Percentiles rank a stretch among this genome's conserved stretches.
These are phyloP conservation scores for Talaromyces sp. DNA, from an alignment of 2,329 filamentous ascomycete genomes.

Conservation along the genomic window DNA sequence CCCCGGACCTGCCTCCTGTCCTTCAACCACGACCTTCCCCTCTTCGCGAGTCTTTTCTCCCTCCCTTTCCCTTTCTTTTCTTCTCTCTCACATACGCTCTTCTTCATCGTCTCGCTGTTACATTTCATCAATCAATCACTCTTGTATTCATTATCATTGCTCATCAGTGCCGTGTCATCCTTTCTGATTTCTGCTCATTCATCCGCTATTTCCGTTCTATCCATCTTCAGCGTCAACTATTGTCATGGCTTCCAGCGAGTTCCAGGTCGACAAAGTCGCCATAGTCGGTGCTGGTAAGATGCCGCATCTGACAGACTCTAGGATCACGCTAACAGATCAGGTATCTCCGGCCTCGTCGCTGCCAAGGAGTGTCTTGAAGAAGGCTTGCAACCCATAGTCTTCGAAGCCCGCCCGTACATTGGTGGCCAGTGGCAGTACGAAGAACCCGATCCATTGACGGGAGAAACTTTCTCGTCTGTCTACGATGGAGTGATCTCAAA, in stretches of 20 bases:
- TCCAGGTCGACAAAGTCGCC: slow-evolving; percentile 20
- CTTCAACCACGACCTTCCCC: not conserved
- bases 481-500: slow-evolving; percentile 41
- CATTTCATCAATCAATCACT: not conserved
- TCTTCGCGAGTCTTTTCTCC: not conserved
- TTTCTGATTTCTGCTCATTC: not conserved
- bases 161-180: not conserved
- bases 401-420: slow-evolving; percentile 37
- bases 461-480: slow-evolving; percentile 34
- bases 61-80: not conserved
- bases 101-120: not conserved
- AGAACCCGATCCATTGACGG: slow-evolving; percentile 26
- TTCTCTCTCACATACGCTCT: not conserved
- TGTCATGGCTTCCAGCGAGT: not conserved
- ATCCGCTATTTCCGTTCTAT: not conserved
- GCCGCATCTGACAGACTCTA: not conserved
- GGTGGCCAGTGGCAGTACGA: slow-evolving; percentile 45
- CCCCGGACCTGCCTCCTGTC: not conserved
- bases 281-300: slow-evolving; percentile 27
- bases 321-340: slow-evolving; percentile 23
- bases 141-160: slow-evolving; percentile 4
- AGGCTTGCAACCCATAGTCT: slow-evolving; percentile 36
- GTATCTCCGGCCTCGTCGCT: slow-evolving; percentile 37
- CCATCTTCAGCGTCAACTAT: not conserved
- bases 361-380: slow-evolving; percentile 43